Base-by-base conservation (phyloP, 148 eudicot genomes). In the Cornus suecica region DNA sequence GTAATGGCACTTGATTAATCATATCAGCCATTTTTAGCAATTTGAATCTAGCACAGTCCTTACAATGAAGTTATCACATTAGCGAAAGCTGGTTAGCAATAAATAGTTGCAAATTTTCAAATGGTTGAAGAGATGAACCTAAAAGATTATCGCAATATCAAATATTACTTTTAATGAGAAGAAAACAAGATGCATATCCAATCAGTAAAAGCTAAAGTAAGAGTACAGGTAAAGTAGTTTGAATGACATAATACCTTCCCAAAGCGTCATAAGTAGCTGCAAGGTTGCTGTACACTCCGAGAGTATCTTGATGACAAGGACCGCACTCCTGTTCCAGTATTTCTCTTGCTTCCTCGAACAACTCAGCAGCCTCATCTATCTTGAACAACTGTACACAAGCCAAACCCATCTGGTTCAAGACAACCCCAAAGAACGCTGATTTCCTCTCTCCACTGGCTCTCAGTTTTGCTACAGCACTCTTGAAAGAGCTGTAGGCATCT, bases 261-360 rank as follows among this genome's bases (percentile, higher is more conserved):
- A 91, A 77, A 68, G 99, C 97, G 84, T 93, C 99, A 80, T 95
- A 95, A 68, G 99, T 93, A 26, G 97, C 99, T 51, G 99, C 99
- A 77, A 95, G 97, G 81, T 95, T 95, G 84, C 97, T 91, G 69
- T 95, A 95, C n/a, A 95, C 97, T 65, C 99, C 99, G 74, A 95
- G 92, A 26, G 99, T 93, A 76, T 93, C 99, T 70, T 91, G 97
- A 78, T 95, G 97, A 73, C 97, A 91, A 2, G 97, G 99, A 25
- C 97, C 99, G 32, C 90, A 91, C 79, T 95, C 99, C 82, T 90
- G 94, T 83, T 95, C 97, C 83, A 95, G 86, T 80, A 95, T 88
- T 66, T 83, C 94, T 80, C 97, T 88, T 10, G 99, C 99, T 73
- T 95, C 97, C 86, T 95, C 99, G 77, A 95, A 95, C 81, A 95